Evolutionary conservation across 495 filamentous ascomycete genomes (phyloP).

Genomic region (Penicillium parvum): DNA sequence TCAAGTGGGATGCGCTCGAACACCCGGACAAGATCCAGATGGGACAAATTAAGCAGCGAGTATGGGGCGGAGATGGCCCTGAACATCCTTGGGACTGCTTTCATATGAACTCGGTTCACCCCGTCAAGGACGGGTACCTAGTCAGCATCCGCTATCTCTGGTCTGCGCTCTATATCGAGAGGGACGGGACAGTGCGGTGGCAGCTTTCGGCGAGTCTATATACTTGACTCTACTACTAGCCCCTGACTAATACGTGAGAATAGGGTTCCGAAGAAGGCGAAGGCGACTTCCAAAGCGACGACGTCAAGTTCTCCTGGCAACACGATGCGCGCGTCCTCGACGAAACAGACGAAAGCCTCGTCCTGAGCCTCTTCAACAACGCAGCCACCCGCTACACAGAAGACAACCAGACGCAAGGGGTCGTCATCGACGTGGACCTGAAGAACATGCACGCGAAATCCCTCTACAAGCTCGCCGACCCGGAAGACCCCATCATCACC

Average conservation of each 20-base stretch:
- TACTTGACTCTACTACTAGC: too few species aligned
- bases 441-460: slow-evolving; percentile 6
- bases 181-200: slow-evolving; percentile 30
- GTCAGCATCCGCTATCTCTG: slow-evolving; percentile 32
- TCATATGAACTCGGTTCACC: slow-evolving; percentile 38
- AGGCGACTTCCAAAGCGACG: slow-evolving; percentile 32
- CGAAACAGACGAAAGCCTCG: slow-evolving; percentile 16
- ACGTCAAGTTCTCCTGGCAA: slow-evolving; percentile 26
- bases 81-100: slow-evolving; percentile 30
- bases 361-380: slow-evolving; percentile 28
- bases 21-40: slow-evolving; percentile 24
- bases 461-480: slow-evolving; percentile 16
- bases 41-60: background rate
- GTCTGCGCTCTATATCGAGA: slow-evolving; percentile 26
- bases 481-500: slow-evolving; percentile 23
- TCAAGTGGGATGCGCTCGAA: slow-evolving; percentile 27
- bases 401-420: slow-evolving; percentile 9
- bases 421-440: slow-evolving; percentile 19
- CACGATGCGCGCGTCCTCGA: slow-evolving; percentile 26
- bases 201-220: slow-evolving; percentile 12
- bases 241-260: too few species aligned
- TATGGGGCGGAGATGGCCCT: background rate
- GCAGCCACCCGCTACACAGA: background rate
- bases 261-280: slow-evolving; percentile 21
- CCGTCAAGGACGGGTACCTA: slow-evolving; percentile 27